These are phyloP conservation scores for Trichoderma citrinoviride DNA, from an alignment of 2,329 filamentous ascomycete genomes.

Conservation along the genomic window DNA sequence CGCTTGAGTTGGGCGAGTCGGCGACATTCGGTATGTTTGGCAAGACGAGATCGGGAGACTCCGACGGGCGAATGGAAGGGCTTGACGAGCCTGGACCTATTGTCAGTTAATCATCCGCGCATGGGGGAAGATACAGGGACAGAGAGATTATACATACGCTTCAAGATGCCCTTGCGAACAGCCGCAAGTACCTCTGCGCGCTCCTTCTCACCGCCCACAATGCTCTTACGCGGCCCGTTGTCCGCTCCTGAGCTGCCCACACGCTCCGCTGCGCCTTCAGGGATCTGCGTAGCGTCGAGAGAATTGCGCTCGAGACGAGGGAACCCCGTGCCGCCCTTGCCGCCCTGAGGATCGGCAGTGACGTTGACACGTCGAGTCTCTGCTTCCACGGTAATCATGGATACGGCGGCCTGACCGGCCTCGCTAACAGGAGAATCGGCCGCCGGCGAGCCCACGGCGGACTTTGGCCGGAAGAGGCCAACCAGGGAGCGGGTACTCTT, in stretches of 20 bases:
- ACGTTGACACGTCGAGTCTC: constrained; percentile 82
- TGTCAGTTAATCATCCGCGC: constrained; percentile 24
- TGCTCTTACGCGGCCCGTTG: constrained; percentile 72
- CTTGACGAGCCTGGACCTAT: constrained; percentile 56
- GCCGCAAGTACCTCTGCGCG: constrained; percentile 87
- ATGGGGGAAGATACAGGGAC: background rate
- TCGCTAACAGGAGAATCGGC: constrained; percentile 65
- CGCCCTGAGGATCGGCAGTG: constrained; percentile 65
- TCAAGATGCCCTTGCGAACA: constrained; percentile 92
- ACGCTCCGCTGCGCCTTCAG: constrained; percentile 48
- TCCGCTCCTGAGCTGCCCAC: constrained; percentile 58
- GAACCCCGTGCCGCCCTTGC: constrained; percentile 73
- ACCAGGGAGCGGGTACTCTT: constrained; percentile 87
- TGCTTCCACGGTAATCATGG: constrained; percentile 93
- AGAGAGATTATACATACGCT: constrained; percentile 56
- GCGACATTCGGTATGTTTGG: constrained; percentile 61
- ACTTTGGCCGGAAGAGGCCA: constrained; percentile 93
- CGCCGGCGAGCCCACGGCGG: constrained; percentile 72
- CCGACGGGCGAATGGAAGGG: constrained; percentile 62
- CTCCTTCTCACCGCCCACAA: constrained; percentile 85
- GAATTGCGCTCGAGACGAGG: constrained; percentile 82
- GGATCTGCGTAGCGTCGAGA: constrained; percentile 60
- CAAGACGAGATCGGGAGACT: constrained; percentile 56
- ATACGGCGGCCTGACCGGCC: constrained; percentile 78
- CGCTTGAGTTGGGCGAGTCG: constrained; percentile 80